Base-by-base conservation (phyloP, 2,329 filamentous ascomycete species). In the Onygenales sp. region DNA sequence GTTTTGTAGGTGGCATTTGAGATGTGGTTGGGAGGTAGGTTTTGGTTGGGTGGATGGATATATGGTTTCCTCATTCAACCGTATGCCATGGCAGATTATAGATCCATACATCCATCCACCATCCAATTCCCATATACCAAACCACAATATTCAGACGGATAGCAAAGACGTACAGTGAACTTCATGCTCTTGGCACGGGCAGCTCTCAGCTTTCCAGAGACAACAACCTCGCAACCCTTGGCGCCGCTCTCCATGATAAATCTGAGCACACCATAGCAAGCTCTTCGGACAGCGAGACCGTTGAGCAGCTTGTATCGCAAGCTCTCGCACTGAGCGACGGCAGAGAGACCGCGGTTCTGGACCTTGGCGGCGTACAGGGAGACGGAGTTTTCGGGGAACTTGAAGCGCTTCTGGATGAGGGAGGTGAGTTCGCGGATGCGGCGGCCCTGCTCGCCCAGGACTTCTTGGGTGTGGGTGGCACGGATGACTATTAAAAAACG, bases 341-440 rank as follows among this genome's bases (percentile, higher is more conserved):
- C 93, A 70, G 92, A 97, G 66, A 98, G 91, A 88, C 93, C 93
- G 75, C 93, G 92, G 84, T 96, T 97, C 84, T 97, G 93, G 73
- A 98, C 93, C 87, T 98, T 98, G 78, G 93, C 94, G 79, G 93
- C 93, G 78, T 98, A 98, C 73, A 98, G 90, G 64, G 93, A 97
- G 76, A 98, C 93, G 68, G 87, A 94, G 88, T 97, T 97, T 83
- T 97, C 92, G 79, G 93, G 92, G 87, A 98, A 98, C 84, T 96
- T 96, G 88, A 98, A 98, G 74, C 93, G 91, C 88, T 98, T 97
- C 84, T 98, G 94, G 84, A 98, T 98, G 75, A 98, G 87, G 71
- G 90, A 96, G 75, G 93, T 98, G 78, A 98, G 90, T 84, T 98
- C 93, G 77, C 93, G 92, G 78, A 98, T 98, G 81, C 93, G 89